Conservation (phyloP, 257 asterid species). For the Euphrasia confusa region DNA sequence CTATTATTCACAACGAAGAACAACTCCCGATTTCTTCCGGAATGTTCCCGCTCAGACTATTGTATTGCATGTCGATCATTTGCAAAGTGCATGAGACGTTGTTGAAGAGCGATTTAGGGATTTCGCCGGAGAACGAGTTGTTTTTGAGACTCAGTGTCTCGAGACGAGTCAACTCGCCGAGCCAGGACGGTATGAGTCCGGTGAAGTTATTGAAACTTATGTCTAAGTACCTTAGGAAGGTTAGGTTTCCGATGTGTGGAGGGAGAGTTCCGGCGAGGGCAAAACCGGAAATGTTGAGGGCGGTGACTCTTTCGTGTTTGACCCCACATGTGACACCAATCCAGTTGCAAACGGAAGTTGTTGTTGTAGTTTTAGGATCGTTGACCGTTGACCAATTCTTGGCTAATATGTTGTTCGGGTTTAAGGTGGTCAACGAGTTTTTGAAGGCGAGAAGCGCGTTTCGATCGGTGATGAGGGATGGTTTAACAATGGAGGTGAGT, state of each 20-base stretch:
- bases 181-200: conserved; percentile 6
- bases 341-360: conserved; percentile 30
- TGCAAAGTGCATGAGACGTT: too few species aligned
- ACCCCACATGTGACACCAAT: conserved; percentile 34
- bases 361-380: not conserved
- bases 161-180: conserved; percentile 14
- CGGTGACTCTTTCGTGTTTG: conserved; percentile 23
- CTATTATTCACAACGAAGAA: too few species aligned
- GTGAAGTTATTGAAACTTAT: conserved; percentile 8
- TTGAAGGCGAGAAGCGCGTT: conserved; percentile 35
- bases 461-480: conserved; percentile 20
- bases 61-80: too few species aligned
- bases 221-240: conserved; percentile 21
- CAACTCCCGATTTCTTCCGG: too few species aligned
- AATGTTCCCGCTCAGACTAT: too few species aligned
- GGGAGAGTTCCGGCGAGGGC: conserved; percentile 21
- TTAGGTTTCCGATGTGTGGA: conserved; percentile 25
- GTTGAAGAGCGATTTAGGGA: too few species aligned
- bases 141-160: not conserved
- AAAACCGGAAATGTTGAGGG: conserved; percentile 26
- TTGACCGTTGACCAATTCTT: conserved; percentile 1
- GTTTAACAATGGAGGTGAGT: too few species aligned
- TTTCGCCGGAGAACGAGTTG: too few species aligned
- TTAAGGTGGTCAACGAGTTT: conserved; percentile 21
- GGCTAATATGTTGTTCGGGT: conserved; percentile 12